Evolutionary conservation across 2,329 filamentous ascomycete species (phyloP), one percentile per base, ranked within the genome.

Genomic region (Arthrinium puccinioides): DNA sequence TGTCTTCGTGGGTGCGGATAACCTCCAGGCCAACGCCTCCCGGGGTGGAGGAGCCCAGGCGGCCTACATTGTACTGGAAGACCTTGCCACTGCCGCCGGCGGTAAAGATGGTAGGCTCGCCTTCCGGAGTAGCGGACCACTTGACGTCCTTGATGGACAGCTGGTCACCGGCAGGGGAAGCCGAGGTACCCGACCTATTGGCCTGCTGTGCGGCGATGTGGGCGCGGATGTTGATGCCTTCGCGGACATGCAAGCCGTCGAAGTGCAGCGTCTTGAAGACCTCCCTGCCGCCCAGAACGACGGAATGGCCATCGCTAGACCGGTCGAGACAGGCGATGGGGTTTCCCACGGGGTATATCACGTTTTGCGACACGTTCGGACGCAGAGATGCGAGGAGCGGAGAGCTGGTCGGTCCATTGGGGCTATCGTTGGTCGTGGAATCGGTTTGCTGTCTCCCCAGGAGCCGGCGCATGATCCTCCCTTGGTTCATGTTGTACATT

Each of bases 41-140:
- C 3, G 62, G 56, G 6, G 59, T 58, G 3, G 62, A 64, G 2
- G 63, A 52, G 2, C 69, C 66, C 9, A 74, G 49, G 15, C 71
- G 69, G 27, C 64, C 64, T 14, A 82, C 53, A 53, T 82, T 76
- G 49, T 82, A 82, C 42, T 74, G 66, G 43, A 80, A 80, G 46
- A 82, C 79, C 55, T 76, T 76, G 49, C 78, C 78, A 42, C 73
- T 77, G 34, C 73, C 71, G 50, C 76, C 79, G 3, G 78, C 78
- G 0, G 78, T 82, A 46, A 79, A 76, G 37, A 82, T 68, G 25
- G 67, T 70, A 11, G 68, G 66, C 43, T 69, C 66, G 39, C 61
- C 64, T 21, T 53, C 50, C 42, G 72, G 65, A 16, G 54, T 53
- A 8, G 56, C 51, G 6, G 64, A 64, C 69, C 77, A 77, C 52